Evolutionary conservation across 345 rosid species (phyloP).

Genomic region (Cochlearia excelsa): DNA sequence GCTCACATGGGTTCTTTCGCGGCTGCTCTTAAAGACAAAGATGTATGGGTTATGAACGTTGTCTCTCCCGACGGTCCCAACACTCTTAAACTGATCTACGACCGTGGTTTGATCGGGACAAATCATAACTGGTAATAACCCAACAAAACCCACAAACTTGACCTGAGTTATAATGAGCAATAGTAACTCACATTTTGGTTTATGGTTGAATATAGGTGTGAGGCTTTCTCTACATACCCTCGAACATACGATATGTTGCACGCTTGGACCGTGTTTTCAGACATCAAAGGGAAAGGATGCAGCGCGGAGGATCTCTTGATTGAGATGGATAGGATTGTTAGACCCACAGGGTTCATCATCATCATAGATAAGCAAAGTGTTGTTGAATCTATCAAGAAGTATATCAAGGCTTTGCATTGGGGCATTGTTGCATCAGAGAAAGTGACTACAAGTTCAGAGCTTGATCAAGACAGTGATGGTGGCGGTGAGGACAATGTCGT

Average conservation of each 20-base stretch:
- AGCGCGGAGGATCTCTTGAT: constrained; percentile 72
- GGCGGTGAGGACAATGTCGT: constrained; percentile 39
- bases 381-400: constrained; percentile 64
- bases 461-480: constrained; percentile 56
- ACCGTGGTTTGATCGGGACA: constrained; percentile 81
- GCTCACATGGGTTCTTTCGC: constrained; percentile 90
- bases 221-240: constrained; percentile 86
- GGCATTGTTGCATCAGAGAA: constrained; percentile 53
- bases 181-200: not conserved
- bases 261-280: constrained; percentile 69
- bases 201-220: constrained; percentile 59
- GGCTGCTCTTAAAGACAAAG: constrained; percentile 78
- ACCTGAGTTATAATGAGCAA: not conserved
- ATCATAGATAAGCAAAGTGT: constrained; percentile 63
- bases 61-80: constrained; percentile 76
- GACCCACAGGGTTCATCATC: constrained; percentile 79
- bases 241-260: constrained; percentile 88
- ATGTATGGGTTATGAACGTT: constrained; percentile 94
- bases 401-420: constrained; percentile 76
- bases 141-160: not conserved
- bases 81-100: constrained; percentile 77
- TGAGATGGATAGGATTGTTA: constrained; percentile 92
- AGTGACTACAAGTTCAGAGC: constrained; percentile 33
- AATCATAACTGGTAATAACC: constrained; percentile 69
- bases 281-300: constrained; percentile 69